Evolutionary conservation across 2,329 filamentous ascomycete genomes (phyloP).

Genomic region (Clonostachys sp.): DNA sequence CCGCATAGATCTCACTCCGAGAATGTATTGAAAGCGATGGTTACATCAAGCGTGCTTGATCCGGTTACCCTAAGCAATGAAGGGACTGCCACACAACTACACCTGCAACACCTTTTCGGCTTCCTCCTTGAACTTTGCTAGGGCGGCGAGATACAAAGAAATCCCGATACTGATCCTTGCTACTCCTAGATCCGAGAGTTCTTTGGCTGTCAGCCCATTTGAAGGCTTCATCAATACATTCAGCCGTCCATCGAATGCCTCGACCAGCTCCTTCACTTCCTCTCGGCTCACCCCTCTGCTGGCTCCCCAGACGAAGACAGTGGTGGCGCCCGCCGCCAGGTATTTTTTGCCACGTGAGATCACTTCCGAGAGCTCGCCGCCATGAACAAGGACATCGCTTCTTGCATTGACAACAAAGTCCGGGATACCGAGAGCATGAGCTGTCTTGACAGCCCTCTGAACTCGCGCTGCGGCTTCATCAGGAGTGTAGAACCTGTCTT

Average conservation of each 20-base stretch:
- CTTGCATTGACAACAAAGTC: constrained; percentile 57
- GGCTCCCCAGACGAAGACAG: constrained; percentile 57
- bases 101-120: constrained; percentile 20
- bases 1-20: no score
- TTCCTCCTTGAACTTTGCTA: constrained; percentile 25
- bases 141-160: constrained; percentile 33
- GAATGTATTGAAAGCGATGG: no score
- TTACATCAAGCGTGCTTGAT: no score
- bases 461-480: constrained; percentile 43
- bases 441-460: constrained; percentile 30
- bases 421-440: constrained; percentile 39
- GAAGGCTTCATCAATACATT: constrained; percentile 40
- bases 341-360: constrained; percentile 49
- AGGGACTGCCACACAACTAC: no score
- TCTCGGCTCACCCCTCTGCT: constrained; percentile 32
- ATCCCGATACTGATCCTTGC: constrained; percentile 52
- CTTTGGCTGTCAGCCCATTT: constrained; percentile 29
- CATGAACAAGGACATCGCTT: constrained; percentile 42
- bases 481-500: constrained; percentile 12
- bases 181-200: constrained; percentile 43
- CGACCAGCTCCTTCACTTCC: constrained; percentile 40
- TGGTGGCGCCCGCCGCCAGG: constrained; percentile 52
- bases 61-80: no score
- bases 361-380: constrained; percentile 32
- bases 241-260: constrained; percentile 37